Conservation (phyloP, 192 early-diverging fungal genomes). For the Cetraspora pellucida region DNA sequence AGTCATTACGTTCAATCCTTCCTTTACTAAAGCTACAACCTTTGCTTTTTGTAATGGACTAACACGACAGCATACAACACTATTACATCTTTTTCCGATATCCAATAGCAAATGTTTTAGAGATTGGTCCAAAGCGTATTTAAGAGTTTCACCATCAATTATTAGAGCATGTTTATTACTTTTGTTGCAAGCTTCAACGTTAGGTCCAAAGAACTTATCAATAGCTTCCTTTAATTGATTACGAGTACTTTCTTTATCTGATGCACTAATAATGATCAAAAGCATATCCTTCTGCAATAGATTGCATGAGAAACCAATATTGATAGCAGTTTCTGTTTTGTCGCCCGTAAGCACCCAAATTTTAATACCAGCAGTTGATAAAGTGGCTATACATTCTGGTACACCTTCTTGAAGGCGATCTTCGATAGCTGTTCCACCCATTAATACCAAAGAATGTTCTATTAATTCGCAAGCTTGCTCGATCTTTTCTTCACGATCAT, state of each 20-base stretch:
- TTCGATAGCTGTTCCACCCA: slow-evolving; percentile 98
- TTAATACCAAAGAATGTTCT: slow-evolving; percentile 75
- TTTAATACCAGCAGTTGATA: slow-evolving; percentile 88
- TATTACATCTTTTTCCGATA: slow-evolving; percentile 77
- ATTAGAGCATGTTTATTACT: slow-evolving; percentile 67
- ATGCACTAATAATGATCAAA: slow-evolving; percentile 72
- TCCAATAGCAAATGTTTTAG: slow-evolving; percentile 64
- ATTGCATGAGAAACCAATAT: slow-evolving; percentile 95
- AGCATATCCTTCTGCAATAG: slow-evolving; percentile 83
- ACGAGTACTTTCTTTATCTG: slow-evolving; percentile 58
- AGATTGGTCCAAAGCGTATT: slow-evolving; percentile 69
- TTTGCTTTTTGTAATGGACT: slow-evolving; percentile 94
- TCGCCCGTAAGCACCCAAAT: slow-evolving; percentile 98
- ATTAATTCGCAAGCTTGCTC: slow-evolving; percentile 79
- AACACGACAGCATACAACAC: slow-evolving; percentile 95
- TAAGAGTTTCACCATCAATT: slow-evolving; percentile 91
- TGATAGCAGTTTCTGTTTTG: slow-evolving; percentile 97
- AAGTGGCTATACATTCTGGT: slow-evolving; percentile 84
- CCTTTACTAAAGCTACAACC: slow-evolving; percentile 88
- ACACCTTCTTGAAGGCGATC: slow-evolving; percentile 98
- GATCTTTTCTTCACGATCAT: slow-evolving; percentile 79
- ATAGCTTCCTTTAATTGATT: slow-evolving; percentile 72
- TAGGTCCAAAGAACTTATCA: slow-evolving; percentile 50
- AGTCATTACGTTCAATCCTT: slow-evolving; percentile 80
- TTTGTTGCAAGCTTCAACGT: slow-evolving; percentile 34